Conservation (phyloP, 257 asterid genomes). For the Capsicum pubescens region DNA sequence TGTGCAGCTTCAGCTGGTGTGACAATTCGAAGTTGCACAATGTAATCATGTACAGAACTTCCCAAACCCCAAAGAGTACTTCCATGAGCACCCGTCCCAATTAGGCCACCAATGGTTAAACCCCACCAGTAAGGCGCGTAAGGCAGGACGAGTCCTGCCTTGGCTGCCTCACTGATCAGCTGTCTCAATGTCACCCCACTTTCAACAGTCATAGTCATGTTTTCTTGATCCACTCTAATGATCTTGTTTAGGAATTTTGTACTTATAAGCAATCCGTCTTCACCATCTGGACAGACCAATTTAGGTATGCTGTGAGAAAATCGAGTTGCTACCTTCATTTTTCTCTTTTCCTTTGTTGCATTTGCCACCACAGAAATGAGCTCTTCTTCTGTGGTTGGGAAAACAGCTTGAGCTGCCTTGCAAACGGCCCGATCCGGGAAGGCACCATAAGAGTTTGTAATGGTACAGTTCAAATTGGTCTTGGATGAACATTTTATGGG, state of each 20-base stretch:
- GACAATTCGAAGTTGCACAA: constrained; percentile 35
- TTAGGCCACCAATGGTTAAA: constrained; percentile 36
- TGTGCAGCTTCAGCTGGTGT: constrained; percentile 30
- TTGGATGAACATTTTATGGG: constrained; percentile 40
- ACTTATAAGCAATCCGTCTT: constrained; percentile 39
- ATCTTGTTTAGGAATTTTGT: constrained; percentile 34
- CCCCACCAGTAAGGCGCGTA: constrained; percentile 47
- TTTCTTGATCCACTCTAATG: not conserved
- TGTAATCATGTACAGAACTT: constrained; percentile 41
- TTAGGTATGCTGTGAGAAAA: constrained; percentile 44
- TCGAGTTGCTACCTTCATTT: constrained; percentile 44
- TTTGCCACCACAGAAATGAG: constrained; percentile 35
- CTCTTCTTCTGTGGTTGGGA: constrained; percentile 39
- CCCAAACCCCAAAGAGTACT: constrained; percentile 43
- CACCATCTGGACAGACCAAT: constrained; percentile 39
- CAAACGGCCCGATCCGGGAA: constrained; percentile 44
- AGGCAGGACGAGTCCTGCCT: constrained; percentile 37
- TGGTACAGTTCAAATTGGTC: constrained; percentile 35
- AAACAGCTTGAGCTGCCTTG: constrained; percentile 33
- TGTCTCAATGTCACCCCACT: constrained; percentile 32
- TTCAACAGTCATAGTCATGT: constrained; percentile 38
- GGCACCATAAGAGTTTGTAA: constrained; percentile 36
- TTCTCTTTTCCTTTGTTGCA: constrained; percentile 31
- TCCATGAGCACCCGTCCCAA: constrained; percentile 47
- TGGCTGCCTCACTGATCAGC: constrained; percentile 33